Conservation (phyloP, 306 rosid species). For the Alnus glutinosa region DNA sequence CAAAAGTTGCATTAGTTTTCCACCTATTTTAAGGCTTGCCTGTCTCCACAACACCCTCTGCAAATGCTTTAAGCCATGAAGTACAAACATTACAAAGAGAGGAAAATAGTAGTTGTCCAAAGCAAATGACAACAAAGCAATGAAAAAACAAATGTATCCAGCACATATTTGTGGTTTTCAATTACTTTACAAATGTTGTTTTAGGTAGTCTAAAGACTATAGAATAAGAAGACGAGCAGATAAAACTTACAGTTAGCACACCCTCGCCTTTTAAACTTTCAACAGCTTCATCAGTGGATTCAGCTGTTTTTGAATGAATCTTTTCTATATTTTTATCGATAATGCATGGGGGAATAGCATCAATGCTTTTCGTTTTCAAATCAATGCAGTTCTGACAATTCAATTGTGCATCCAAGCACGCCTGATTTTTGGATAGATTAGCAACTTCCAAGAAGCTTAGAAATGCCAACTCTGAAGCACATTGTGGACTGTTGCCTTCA, state of each 20-base stretch:
- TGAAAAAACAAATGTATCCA: not conserved
- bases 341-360: conserved; percentile 57
- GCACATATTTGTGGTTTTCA: not conserved
- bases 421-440: conserved; percentile 48
- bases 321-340: conserved; percentile 61
- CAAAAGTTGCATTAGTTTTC: conserved; percentile 55
- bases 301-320: conserved; percentile 50
- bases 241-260: conserved; percentile 58
- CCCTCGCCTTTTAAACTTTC: conserved; percentile 60
- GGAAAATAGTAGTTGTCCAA: not conserved
- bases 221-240: conserved; percentile 22
- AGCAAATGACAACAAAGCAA: not conserved
- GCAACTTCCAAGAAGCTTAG: conserved; percentile 64
- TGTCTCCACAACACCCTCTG: conserved; percentile 76
- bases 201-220: conserved; percentile 15
- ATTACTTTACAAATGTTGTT: conserved; percentile 1
- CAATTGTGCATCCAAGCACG: conserved; percentile 47
- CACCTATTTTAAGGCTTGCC: conserved; percentile 58
- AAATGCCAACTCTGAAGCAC: conserved; percentile 59
- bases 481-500: conserved; percentile 43
- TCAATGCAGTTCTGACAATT: conserved; percentile 63
- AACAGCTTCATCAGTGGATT: conserved; percentile 53
- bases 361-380: conserved; percentile 49
- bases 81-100: conserved; percentile 17
- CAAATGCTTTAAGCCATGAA: conserved; percentile 42